Conservation (phyloP, 2,329 filamentous ascomycete species). For the Xylaria sp. region DNA sequence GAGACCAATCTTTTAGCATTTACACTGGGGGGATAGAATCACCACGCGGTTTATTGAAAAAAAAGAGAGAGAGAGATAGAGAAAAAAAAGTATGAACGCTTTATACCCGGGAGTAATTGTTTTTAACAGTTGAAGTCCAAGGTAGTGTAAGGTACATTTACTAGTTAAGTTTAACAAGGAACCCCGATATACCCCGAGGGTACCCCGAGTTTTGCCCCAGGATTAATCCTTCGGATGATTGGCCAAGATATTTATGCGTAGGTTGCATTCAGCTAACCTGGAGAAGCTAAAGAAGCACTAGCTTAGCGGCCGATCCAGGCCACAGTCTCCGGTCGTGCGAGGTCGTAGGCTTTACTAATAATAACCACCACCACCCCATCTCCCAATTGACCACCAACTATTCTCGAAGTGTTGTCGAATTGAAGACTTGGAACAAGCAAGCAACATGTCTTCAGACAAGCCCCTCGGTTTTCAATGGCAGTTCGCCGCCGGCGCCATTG, state of each 20-base stretch:
- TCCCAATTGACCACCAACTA: constrained; percentile 33
- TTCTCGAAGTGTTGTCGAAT: constrained; percentile 33
- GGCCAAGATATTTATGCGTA: neutral
- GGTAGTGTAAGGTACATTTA: neutral
- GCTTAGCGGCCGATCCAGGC: constrained; percentile 16
- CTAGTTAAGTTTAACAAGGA: no score
- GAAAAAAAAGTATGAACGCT: no score
- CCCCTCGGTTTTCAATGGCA: constrained; percentile 43
- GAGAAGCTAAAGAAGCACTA: neutral
- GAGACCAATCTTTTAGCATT: neutral
- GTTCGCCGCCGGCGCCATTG: constrained; percentile 76
- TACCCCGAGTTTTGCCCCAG: constrained; percentile 9
- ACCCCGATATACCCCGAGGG: neutral
- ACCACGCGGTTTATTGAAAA: neutral
- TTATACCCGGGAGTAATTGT: no score
- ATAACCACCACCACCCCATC: constrained; percentile 30
- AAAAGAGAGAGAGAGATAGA: no score
- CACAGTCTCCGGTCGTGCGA: constrained; percentile 24
- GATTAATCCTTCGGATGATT: neutral
- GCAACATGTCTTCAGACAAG: constrained; percentile 38
- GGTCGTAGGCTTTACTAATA: constrained; percentile 33
- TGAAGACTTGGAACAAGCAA: constrained; percentile 13
- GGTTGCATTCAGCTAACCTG: constrained; percentile 8
- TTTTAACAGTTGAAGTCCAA: neutral
- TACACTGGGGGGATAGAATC: neutral